Conservation (phyloP, 768 basidiomycete genomes). For the Favolaschia claudopus region DNA sequence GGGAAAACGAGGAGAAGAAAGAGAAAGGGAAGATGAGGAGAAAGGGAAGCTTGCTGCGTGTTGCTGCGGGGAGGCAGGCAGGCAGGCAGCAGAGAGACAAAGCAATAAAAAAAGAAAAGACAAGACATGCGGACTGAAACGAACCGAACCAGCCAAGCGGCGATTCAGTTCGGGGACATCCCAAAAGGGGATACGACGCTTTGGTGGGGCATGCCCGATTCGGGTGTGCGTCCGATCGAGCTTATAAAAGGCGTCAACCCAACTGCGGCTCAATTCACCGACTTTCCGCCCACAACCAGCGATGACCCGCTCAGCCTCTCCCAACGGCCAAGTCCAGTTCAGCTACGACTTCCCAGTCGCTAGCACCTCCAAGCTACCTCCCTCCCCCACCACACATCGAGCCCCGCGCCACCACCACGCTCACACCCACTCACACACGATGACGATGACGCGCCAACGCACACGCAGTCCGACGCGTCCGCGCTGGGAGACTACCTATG, state of each 20-base stretch:
- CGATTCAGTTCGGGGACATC: neutral
- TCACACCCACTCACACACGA: neutral
- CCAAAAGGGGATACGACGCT: neutral
- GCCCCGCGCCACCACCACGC: neutral
- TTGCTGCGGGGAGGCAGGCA: too few species aligned
- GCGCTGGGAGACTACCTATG: neutral
- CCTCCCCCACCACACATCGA: neutral
- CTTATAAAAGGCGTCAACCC: neutral
- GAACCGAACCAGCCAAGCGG: neutral
- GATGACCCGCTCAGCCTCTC: conserved; percentile 16
- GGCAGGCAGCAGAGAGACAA: too few species aligned
- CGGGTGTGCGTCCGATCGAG: too few species aligned
- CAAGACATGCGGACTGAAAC: neutral
- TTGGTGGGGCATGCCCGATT: neutral
- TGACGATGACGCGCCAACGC: too few species aligned
- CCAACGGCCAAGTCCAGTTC: conserved; percentile 20
- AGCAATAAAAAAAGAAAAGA: too few species aligned
- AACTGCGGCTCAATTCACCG: neutral
- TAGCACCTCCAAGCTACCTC: neutral
- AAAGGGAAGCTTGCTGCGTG: too few species aligned
- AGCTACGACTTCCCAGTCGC: conserved; percentile 28
- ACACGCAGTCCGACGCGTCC: conserved; percentile 1
- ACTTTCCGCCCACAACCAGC: neutral
- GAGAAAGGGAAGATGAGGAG: too few species aligned
- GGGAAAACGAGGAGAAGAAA: too few species aligned